Base-by-base conservation (phyloP, 768 basidiomycete species). In the Filobasidium floriforme region DNA sequence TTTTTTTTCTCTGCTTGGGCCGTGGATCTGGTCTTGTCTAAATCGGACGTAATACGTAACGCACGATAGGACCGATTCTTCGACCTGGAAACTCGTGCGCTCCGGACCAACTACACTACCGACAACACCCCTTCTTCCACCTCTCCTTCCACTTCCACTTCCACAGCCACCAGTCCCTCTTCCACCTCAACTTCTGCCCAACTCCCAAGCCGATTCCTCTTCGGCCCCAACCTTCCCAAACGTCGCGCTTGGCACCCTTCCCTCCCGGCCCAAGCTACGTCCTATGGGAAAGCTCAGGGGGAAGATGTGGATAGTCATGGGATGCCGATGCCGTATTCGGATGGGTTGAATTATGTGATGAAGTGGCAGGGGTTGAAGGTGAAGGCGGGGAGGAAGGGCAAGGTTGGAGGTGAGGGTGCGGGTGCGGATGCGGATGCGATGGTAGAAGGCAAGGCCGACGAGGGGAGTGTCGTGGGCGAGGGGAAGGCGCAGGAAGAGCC, bases 31-130 rank as follows among this genome's bases (percentile, higher is more conserved):
- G n/a, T n/a, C n/a, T n/a, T n/a, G n/a, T n/a, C n/a, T n/a, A n/a
- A n/a, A n/a, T n/a, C n/a, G n/a, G n/a, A n/a, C n/a, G n/a, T n/a
- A n/a, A n/a, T n/a, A n/a, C n/a, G n/a, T n/a, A n/a, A n/a, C n/a
- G n/a, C n/a, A n/a, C n/a, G n/a, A n/a, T 55, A 76, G 75, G 69
- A 76, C 69, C 72, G 75, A 22, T 69, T 69, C 41, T 69, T 69
- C 60, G 69, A 70, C 40, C 71, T 74, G 19, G 74, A 75, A 54
- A 57, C 61, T 19, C 66, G 69, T 49, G 63, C 73, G 1, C 61
- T 74, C 9, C 55, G 59, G 0, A 69, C 73, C 41, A 61, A 72
- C 29, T 59, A 66, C 19, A 59, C 73, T 22, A 37, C 32, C 32
- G 32, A 37, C 32, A 60, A 66, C 12, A 62, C 66, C 0, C 41